Percentiles rank a stretch among this genome's conserved stretches.
phyloP scores from a whole-genome alignment of 2,329 filamentous ascomycete species.

The Coniella lustricola region DNA sequence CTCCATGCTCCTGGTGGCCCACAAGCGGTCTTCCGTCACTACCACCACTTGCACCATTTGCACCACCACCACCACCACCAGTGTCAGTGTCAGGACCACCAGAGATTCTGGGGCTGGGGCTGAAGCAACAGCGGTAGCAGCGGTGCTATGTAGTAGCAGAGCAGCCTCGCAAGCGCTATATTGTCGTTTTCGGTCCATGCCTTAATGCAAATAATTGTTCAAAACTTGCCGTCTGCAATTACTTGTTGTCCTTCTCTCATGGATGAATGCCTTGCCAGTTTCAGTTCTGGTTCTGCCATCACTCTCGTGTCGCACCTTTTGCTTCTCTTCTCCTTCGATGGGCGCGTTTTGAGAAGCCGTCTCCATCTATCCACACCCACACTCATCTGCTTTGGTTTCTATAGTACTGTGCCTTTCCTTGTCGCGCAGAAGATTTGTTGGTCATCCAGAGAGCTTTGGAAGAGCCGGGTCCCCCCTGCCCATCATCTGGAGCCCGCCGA shows the following conservation, averaged over 20 bases:
- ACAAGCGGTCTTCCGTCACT: too few relatives aligned
- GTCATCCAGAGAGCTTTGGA: constrained; percentile 1
- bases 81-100: too few relatives aligned
- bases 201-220: too few relatives aligned
- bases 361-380: neutral
- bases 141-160: too few relatives aligned
- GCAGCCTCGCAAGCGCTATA: too few relatives aligned
- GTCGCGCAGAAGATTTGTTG: constrained; percentile 5
- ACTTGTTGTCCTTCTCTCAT: constrained; percentile 28
- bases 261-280: constrained; percentile 38
- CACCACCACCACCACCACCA: too few relatives aligned
- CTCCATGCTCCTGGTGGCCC: neutral
- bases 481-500: constrained; percentile 22
- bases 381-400: constrained; percentile 9
- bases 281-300: constrained; percentile 27
- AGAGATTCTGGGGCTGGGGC: constrained; percentile 8
- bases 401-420: constrained; percentile 7
- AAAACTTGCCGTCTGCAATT: too few relatives aligned
- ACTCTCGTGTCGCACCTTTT: constrained; percentile 1
- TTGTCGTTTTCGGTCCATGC: too few relatives aligned
- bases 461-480: constrained; percentile 23
- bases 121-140: neutral
- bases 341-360: neutral
- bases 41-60: too few relatives aligned
- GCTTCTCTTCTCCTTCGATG: neutral